phyloP scores from a whole-genome alignment of 108 stramenopile genomes.

The Skeletonema costatum region DNA sequence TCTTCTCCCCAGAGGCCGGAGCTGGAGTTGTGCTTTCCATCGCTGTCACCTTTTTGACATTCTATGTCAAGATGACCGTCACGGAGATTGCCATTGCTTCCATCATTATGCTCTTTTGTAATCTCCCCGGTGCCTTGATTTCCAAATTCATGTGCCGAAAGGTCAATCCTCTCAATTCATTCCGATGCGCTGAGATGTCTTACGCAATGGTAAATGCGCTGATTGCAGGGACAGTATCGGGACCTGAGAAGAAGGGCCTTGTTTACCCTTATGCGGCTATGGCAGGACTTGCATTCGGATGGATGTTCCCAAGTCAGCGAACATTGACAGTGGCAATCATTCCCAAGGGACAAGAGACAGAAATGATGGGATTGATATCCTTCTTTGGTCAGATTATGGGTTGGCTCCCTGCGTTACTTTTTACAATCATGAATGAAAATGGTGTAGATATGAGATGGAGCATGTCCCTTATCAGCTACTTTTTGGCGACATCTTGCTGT shows the following conservation, averaged over 20 bases:
- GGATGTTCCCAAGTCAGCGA: constrained; percentile 58
- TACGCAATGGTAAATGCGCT: constrained; percentile 31
- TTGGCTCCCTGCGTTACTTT: constrained; percentile 77
- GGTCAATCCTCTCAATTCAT: constrained; percentile 53
- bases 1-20: constrained; percentile 57
- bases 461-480: constrained; percentile 29
- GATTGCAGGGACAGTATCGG: constrained; percentile 45
- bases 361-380: constrained; percentile 64
- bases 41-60: constrained; percentile 60
- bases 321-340: constrained; percentile 39
- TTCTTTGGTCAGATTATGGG: constrained; percentile 61
- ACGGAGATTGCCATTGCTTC: constrained; percentile 48
- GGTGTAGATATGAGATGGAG: constrained; percentile 61
- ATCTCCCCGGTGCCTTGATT: constrained; percentile 51
- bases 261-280: constrained; percentile 28
- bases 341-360: constrained; percentile 55
- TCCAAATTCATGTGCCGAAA: constrained; percentile 44
- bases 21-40: constrained; percentile 48
- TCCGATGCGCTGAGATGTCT: constrained; percentile 29
- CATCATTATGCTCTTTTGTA: constrained; percentile 43
- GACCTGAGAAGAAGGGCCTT: constrained; percentile 29
- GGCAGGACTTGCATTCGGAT: constrained; percentile 37
- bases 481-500: constrained; percentile 16
- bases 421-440: constrained; percentile 71
- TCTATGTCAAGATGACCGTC: constrained; percentile 37